A percentile compares a stretch with the other conserved stretches of the same genome.
phyloP scores from a whole-genome alignment of 805 yeast species.

The Nakazawaea pomicola region DNA sequence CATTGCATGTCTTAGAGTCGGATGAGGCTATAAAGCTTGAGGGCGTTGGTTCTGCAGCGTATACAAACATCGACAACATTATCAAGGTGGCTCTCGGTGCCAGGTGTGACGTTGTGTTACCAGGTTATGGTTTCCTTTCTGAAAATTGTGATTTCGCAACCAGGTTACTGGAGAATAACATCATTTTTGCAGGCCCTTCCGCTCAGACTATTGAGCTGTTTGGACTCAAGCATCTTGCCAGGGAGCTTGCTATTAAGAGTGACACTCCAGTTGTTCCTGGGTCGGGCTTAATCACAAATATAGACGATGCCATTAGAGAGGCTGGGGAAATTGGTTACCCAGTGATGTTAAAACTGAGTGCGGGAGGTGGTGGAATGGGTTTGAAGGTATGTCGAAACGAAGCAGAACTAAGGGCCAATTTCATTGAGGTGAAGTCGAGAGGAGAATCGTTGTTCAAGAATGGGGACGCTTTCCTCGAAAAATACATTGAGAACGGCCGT shows the following conservation, averaged over 20 bases:
- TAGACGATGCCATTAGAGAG: slow-evolving; percentile 13
- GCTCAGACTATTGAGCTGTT: slow-evolving; percentile 21
- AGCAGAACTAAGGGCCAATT: slow-evolving; percentile 14
- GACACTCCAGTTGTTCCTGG: slow-evolving; percentile 25
- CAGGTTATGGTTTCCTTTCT: slow-evolving; percentile 36
- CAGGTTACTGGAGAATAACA: slow-evolving; percentile 14
- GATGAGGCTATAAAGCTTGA: slow-evolving; percentile 19
- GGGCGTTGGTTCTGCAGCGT: slow-evolving; percentile 25
- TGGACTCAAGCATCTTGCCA: slow-evolving; percentile 25
- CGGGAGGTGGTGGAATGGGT: slow-evolving; percentile 29
- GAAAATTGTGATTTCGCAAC: slow-evolving; percentile 25
- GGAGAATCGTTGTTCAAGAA: slow-evolving; percentile 21
- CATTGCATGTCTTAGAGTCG: slow-evolving; percentile 24
- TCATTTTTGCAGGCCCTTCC: slow-evolving; percentile 24
- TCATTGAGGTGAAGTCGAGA: slow-evolving; percentile 20
- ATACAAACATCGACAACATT: slow-evolving; percentile 19
- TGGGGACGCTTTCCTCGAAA: slow-evolving; percentile 22
- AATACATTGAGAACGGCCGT: slow-evolving; percentile 21
- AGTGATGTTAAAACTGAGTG: slow-evolving; percentile 24
- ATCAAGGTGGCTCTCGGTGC: slow-evolving; percentile 25
- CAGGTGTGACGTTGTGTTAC: slow-evolving; percentile 32
- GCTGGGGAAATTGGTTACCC: slow-evolving; percentile 23
- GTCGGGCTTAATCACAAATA: slow-evolving; percentile 16
- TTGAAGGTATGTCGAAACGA: slow-evolving; percentile 18
- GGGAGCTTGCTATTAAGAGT: slow-evolving; percentile 19